These are phyloP conservation scores for Fraxinus dipetala DNA, from an alignment of 305 asterid genomes.

Conservation along the genomic window DNA sequence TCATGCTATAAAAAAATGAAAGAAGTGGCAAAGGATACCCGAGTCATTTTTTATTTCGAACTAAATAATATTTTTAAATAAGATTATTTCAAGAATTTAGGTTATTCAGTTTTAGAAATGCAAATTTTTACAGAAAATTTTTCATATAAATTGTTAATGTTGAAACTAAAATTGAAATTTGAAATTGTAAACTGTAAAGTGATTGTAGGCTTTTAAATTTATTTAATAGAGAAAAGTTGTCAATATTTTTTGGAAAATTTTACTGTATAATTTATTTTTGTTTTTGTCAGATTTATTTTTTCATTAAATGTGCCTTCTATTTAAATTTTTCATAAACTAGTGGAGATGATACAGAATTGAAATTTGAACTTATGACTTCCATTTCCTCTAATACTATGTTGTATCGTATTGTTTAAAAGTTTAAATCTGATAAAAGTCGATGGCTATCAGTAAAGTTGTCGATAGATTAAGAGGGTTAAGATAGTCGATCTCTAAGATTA, in stretches of 20 bases:
- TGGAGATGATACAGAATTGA: not conserved
- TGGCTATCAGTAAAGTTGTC: not conserved
- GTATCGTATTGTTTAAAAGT: not conserved
- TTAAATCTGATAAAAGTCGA: not conserved
- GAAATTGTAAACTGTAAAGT: not conserved
- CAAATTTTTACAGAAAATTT: not conserved
- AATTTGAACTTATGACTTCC: not conserved
- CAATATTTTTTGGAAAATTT: not conserved
- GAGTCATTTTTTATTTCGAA: no score
- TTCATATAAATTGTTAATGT: not conserved
- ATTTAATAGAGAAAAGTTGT: no score
- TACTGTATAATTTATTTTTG: not conserved
- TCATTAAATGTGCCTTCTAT: not conserved
- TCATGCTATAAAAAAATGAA: no score
- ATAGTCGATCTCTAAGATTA: slow-evolving; percentile 22
- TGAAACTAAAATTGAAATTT: not conserved
- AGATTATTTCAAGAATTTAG: not conserved
- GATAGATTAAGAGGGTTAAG: not conserved
- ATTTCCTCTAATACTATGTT: not conserved
- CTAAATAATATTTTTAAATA: not conserved
- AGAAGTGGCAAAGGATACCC: no score
- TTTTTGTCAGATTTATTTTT: not conserved
- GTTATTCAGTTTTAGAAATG: not conserved
- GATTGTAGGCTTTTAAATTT: not conserved
- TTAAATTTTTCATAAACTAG: not conserved